These are phyloP conservation scores for Biscogniauxia marginata DNA, from an alignment of 2,329 filamentous ascomycete genomes.

Conservation along the genomic window DNA sequence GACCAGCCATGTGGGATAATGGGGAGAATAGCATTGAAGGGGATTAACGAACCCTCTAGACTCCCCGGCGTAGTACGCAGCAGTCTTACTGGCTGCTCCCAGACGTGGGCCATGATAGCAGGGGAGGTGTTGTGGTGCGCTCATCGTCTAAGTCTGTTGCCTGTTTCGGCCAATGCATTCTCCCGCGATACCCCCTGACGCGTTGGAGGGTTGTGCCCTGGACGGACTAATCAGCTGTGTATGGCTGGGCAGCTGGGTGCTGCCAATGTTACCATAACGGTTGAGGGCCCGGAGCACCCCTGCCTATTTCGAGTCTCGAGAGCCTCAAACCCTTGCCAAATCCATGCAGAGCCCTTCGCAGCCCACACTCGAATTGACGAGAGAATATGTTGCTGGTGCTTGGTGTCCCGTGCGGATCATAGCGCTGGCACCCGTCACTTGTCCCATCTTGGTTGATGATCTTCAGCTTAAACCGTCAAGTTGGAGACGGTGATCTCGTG, in stretches of 20 bases:
- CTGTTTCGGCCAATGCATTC: background rate
- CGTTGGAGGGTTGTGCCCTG: background rate
- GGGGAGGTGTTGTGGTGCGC: background rate
- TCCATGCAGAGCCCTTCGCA: background rate
- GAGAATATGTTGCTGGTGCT: background rate
- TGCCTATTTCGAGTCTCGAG: background rate
- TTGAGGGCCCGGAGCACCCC: background rate
- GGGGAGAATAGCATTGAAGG: background rate
- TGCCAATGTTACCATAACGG: background rate
- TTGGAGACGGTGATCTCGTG: background rate
- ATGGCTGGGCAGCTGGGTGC: background rate
- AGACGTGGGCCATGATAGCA: background rate
- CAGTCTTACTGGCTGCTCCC: background rate
- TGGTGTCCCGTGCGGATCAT: background rate
- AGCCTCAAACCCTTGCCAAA: conserved; percentile 1
- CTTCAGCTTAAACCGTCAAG: background rate
- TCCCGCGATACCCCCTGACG: background rate
- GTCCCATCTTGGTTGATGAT: background rate
- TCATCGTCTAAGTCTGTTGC: background rate
- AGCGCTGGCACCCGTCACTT: background rate
- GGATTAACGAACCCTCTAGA: background rate
- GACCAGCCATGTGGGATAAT: background rate
- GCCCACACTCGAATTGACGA: background rate
- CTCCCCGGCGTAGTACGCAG: background rate
- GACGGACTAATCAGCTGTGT: background rate